A percentile compares a stretch with the other conserved stretches of the same genome.
phyloP scores from a whole-genome alignment of 495 filamentous ascomycete genomes.

The Penicillium chermesinum region DNA sequence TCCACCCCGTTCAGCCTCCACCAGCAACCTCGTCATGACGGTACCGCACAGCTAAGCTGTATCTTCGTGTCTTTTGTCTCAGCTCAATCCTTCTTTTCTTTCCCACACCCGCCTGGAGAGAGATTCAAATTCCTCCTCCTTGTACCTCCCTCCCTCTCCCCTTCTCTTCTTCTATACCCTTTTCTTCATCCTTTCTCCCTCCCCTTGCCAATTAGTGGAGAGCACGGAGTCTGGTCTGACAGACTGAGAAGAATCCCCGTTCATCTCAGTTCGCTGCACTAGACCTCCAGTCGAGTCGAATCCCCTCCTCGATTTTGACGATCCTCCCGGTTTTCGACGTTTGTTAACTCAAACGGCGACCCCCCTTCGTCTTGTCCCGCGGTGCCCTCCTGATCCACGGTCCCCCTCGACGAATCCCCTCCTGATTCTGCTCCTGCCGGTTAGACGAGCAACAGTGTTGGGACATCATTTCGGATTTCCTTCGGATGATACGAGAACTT shows the following conservation, averaged over 20 bases:
- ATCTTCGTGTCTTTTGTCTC: conserved; percentile 34
- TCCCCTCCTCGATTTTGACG: conserved; percentile 41
- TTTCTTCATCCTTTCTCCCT: conserved; percentile 49
- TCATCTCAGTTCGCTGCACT: conserved; percentile 13
- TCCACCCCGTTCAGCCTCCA: conserved; percentile 22
- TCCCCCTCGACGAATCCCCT: conserved; percentile 30
- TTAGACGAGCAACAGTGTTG: conserved; percentile 43
- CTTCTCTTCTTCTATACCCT: conserved; percentile 33
- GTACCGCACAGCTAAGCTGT: conserved; percentile 27
- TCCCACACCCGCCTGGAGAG: conserved; percentile 49
- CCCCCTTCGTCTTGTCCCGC: conserved; percentile 26
- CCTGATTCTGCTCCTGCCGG: conserved; percentile 44
- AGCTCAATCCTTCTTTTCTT: conserved; percentile 38
- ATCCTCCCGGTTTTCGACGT: conserved; percentile 33
- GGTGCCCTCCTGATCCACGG: conserved; percentile 34
- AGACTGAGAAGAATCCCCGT: conserved; percentile 5
- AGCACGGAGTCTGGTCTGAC: conserved; percentile 38
- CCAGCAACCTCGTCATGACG: conserved; percentile 20
- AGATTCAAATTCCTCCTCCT: conserved; percentile 37
- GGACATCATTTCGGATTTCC: conserved; percentile 25
- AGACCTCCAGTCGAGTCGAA: conserved; percentile 45
- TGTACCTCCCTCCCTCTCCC: conserved; percentile 28
- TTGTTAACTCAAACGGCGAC: conserved; percentile 49
- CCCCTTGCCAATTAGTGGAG: conserved; percentile 50
- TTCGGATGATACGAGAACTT: conserved; percentile 21